Percentiles rank a stretch among this genome's conserved stretches.
Conservation (phyloP, 2,329 filamentous ascomycete species). For the Fusarium pininemorale region DNA sequence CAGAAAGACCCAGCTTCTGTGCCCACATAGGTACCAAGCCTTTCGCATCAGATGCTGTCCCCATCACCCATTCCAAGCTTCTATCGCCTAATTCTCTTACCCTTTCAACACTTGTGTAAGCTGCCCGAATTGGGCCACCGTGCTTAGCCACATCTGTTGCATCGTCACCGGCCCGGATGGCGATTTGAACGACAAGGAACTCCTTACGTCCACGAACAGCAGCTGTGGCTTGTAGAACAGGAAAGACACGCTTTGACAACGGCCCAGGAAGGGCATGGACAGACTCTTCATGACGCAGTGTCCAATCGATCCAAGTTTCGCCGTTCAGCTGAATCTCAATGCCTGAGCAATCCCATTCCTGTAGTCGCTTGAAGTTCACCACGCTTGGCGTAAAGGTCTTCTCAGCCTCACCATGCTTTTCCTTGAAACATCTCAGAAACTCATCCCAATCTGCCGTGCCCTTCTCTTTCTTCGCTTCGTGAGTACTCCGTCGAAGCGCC, state of each 20-base stretch:
- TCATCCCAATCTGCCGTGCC: slow-evolving; percentile 72
- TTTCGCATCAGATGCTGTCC: slow-evolving; percentile 75
- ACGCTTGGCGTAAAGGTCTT: slow-evolving; percentile 53
- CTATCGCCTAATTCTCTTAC: slow-evolving; percentile 57
- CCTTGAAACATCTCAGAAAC: slow-evolving; percentile 68
- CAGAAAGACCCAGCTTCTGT: slow-evolving; percentile 71
- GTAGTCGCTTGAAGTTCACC: slow-evolving; percentile 47
- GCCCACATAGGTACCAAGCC: slow-evolving; percentile 72
- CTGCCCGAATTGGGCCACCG: slow-evolving; percentile 60
- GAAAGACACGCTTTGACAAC: slow-evolving; percentile 72
- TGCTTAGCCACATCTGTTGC: slow-evolving; percentile 49
- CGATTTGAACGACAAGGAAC: slow-evolving; percentile 67
- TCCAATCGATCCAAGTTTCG: slow-evolving; percentile 57
- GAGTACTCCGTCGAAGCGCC: slow-evolving; percentile 70
- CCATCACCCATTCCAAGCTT: slow-evolving; percentile 78
- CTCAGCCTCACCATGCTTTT: slow-evolving; percentile 54
- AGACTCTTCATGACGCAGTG: slow-evolving; percentile 69
- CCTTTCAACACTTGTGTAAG: slow-evolving; percentile 73
- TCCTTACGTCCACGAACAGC: slow-evolving; percentile 53
- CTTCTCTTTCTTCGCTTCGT: slow-evolving; percentile 59
- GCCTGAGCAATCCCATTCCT: slow-evolving; percentile 57
- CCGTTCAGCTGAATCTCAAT: slow-evolving; percentile 51
- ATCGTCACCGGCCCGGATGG: slow-evolving; percentile 53
- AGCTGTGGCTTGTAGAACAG: slow-evolving; percentile 70
- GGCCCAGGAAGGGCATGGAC: slow-evolving; percentile 68